These are phyloP conservation scores for Ascoidea tarda DNA, from an alignment of 805 yeast species.

Conservation along the genomic window DNA sequence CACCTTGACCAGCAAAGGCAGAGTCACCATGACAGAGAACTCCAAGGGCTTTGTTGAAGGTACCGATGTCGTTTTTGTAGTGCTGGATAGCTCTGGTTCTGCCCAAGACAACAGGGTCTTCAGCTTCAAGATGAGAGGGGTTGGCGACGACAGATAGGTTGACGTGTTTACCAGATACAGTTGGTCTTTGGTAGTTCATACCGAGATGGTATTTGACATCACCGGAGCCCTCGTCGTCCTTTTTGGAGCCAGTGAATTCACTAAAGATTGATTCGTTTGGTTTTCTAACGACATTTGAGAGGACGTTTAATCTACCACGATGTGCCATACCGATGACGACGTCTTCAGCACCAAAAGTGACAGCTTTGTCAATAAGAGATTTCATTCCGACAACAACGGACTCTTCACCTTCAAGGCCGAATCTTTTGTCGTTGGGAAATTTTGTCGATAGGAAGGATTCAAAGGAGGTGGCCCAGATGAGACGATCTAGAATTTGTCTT, in stretches of 20 bases:
- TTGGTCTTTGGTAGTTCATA: conserved; percentile 98
- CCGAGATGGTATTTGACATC: conserved; percentile 99
- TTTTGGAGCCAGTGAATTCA: conserved; percentile 86
- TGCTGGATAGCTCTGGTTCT: conserved; percentile 94
- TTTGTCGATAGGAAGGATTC: conserved; percentile 88
- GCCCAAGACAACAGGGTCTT: conserved; percentile 97
- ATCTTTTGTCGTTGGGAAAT: conserved; percentile 97
- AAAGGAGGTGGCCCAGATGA: conserved; percentile 92
- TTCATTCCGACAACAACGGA: conserved; percentile 94
- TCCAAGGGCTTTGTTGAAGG: conserved; percentile 76
- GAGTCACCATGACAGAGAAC: conserved; percentile 98
- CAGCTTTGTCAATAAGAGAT: conserved; percentile 87
- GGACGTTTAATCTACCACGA: conserved; percentile 96
- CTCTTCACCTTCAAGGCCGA: conserved; percentile 98
- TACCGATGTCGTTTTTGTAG: conserved; percentile 75
- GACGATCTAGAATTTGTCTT: conserved; percentile 89
- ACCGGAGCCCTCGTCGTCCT: conserved; percentile 93
- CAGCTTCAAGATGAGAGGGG: conserved; percentile 98
- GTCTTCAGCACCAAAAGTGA: conserved; percentile 87
- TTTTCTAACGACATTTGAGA: conserved; percentile 95
- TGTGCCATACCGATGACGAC: conserved; percentile 99
- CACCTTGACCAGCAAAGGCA: conserved; percentile 98
- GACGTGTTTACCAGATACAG: conserved; percentile 94
- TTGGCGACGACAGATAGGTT: conserved; percentile 94
- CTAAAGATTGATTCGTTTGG: conserved; percentile 97